Evolutionary conservation across 805 yeast genomes (phyloP).

Genomic region (Candida coquimbonensis): DNA sequence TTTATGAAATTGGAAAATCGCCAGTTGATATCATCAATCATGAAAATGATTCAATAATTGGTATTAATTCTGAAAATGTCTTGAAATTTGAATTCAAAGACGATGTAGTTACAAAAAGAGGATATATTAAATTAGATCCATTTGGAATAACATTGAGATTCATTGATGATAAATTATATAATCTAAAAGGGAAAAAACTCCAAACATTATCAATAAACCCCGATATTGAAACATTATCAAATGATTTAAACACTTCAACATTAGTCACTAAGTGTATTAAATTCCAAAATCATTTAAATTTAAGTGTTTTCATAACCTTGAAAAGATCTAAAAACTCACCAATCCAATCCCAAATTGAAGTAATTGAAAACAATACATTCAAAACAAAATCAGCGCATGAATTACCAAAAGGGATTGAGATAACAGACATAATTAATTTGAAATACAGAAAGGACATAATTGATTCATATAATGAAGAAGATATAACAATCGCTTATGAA

Average conservation of each 20-base stretch:
- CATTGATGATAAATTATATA: neutral
- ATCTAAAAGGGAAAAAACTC: neutral
- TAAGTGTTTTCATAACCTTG: slow-evolving; percentile 16
- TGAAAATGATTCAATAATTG: slow-evolving; percentile 7
- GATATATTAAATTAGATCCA: slow-evolving; percentile 13
- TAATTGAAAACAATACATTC: slow-evolving; percentile 22
- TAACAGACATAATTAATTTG: slow-evolving; percentile 20
- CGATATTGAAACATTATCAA: neutral
- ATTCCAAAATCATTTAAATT: slow-evolving; percentile 18
- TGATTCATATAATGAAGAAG: slow-evolving; percentile 20
- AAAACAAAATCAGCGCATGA: slow-evolving; percentile 11
- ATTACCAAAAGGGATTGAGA: slow-evolving; percentile 18
- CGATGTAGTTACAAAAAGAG: slow-evolving; percentile 7
- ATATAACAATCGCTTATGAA: slow-evolving; percentile 25
- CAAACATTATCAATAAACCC: neutral
- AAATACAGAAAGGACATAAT: slow-evolving; percentile 15
- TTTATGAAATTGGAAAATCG: slow-evolving; percentile 15
- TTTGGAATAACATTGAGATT: neutral
- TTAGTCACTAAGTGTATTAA: slow-evolving; percentile 15
- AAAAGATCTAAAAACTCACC: neutral
- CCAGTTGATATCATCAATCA: slow-evolving; percentile 18
- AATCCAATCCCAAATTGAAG: slow-evolving; percentile 16
- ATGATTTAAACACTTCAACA: slow-evolving; percentile 7
- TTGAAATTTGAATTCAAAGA: slow-evolving; percentile 5
- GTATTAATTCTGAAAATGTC: slow-evolving; percentile 15